Evolutionary conservation across 495 filamentous ascomycete genomes (phyloP).

Genomic region (Podospora conica): DNA sequence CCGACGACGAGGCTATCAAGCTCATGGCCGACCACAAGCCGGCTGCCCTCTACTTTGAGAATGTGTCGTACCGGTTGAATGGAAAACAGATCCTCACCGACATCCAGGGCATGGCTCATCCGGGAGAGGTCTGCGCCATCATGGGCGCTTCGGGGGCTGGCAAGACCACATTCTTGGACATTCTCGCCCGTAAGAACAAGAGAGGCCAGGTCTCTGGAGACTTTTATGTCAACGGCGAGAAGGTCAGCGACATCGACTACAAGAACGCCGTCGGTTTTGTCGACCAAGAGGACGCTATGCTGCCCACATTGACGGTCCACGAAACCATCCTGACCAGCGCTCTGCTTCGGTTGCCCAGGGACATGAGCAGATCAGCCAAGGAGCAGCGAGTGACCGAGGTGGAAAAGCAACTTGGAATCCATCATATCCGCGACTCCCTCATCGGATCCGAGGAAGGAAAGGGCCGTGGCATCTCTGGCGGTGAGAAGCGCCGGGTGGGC

Average conservation of each 20-base stretch:
- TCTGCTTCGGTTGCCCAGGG: constrained; percentile 76
- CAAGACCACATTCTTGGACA: constrained; percentile 96
- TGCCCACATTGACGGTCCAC: constrained; percentile 93
- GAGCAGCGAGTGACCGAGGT: constrained; percentile 87
- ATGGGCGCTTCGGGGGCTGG: constrained; percentile 98
- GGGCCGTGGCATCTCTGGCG: constrained; percentile 91
- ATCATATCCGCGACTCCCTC: constrained; percentile 82
- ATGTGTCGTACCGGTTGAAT: constrained; percentile 80
- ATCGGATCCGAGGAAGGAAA: constrained; percentile 98
- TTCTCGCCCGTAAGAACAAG: constrained; percentile 97
- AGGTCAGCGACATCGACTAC: constrained; percentile 77
- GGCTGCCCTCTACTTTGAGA: constrained; percentile 79
- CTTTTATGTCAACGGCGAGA: constrained; percentile 92
- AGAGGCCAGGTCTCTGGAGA: constrained; percentile 70
- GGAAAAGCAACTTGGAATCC: constrained; percentile 89
- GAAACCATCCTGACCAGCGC: constrained; percentile 96
- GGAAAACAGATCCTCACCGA: constrained; percentile 78
- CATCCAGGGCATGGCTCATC: constrained; percentile 76
- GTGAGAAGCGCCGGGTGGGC: constrained; percentile 91
- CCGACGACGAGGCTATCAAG: constrained; percentile 80
- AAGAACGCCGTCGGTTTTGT: constrained; percentile 92
- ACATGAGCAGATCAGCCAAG: constrained; percentile 82
- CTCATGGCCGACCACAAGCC: constrained; percentile 88
- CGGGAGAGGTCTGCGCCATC: constrained; percentile 90
- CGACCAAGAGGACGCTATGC: constrained; percentile 97